Evolutionary conservation across 768 basidiomycete species (phyloP).

Genomic region (Mycena maculata): DNA sequence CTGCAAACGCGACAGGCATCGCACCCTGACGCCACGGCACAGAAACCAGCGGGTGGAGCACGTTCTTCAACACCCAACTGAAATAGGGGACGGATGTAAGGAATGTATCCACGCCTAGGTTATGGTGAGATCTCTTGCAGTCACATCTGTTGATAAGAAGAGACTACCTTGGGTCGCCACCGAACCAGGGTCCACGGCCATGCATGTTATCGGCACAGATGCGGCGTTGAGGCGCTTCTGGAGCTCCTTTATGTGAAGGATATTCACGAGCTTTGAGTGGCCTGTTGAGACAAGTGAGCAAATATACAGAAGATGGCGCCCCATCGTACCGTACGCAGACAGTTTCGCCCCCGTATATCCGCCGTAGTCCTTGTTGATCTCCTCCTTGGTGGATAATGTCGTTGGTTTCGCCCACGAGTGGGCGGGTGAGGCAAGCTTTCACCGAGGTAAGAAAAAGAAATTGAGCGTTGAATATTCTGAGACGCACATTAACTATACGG

Average conservation of each 20-base stretch:
- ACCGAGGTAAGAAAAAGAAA: background rate
- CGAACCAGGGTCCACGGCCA: constrained; percentile 43
- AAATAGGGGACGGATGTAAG: background rate
- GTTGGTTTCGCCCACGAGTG: constrained; percentile 24
- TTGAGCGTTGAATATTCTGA: background rate
- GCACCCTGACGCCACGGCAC: constrained; percentile 38
- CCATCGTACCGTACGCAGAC: constrained; percentile 36
- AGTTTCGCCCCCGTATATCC: constrained; percentile 3
- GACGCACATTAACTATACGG: constrained; percentile 48
- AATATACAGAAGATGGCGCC: background rate
- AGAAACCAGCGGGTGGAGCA: constrained; percentile 34
- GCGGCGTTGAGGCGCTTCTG: constrained; percentile 49
- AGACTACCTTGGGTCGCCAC: constrained; percentile 41
- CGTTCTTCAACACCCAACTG: constrained; percentile 33
- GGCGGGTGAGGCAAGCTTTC: constrained; percentile 28
- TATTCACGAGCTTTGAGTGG: constrained; percentile 31
- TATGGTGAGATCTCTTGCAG: too few relatives aligned
- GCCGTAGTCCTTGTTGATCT: constrained; percentile 31
- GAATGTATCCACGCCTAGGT: background rate
- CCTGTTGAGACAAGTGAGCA: constrained; percentile 1
- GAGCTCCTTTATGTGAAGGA: constrained; percentile 51
- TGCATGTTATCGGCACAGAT: constrained; percentile 39
- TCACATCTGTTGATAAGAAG: too few relatives aligned
- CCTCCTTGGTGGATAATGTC: constrained; percentile 32
- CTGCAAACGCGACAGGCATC: constrained; percentile 42